Conservation (phyloP, 2,329 filamentous ascomycete species). For the Phoma herbarum region DNA sequence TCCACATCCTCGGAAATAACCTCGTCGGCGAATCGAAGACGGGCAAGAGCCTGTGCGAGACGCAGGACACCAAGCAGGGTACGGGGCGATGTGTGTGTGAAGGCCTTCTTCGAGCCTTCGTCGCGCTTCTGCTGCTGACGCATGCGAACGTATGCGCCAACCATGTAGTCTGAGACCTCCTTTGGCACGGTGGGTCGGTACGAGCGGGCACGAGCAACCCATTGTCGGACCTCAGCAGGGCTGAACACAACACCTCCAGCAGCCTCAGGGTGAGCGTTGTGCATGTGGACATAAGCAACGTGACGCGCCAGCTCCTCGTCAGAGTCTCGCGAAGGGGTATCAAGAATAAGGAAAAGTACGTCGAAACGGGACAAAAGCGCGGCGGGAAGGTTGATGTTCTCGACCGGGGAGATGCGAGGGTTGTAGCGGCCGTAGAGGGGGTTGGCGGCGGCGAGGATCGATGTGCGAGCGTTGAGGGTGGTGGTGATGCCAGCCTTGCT, state of each 20-base stretch:
- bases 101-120: slow-evolving; percentile 89
- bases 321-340: slow-evolving; percentile 86
- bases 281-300: slow-evolving; percentile 96
- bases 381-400: slow-evolving; percentile 99
- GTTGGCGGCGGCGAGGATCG: slow-evolving; percentile 94
- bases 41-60: slow-evolving; percentile 90
- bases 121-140: slow-evolving; percentile 91
- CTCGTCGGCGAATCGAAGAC: slow-evolving; percentile 84
- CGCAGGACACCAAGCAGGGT: slow-evolving; percentile 92
- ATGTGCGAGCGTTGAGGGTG: slow-evolving; percentile 93
- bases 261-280: slow-evolving; percentile 85
- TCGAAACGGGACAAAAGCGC: slow-evolving; percentile 97
- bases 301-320: slow-evolving; percentile 95
- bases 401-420: slow-evolving; percentile 93
- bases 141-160: slow-evolving; percentile 94
- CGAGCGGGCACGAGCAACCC: slow-evolving; percentile 89
- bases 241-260: slow-evolving; percentile 79
- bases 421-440: slow-evolving; percentile 98
- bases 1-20: slow-evolving; percentile 95
- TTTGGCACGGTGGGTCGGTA: slow-evolving; percentile 88
- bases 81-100: slow-evolving; percentile 92
- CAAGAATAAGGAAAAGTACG: slow-evolving; percentile 93
- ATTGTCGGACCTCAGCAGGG: slow-evolving; percentile 92
- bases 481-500: slow-evolving; percentile 96
- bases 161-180: slow-evolving; percentile 91